Evolutionary conservation across 345 rosid species (phyloP).

Genomic region (Eucalyptus pauciflora): DNA sequence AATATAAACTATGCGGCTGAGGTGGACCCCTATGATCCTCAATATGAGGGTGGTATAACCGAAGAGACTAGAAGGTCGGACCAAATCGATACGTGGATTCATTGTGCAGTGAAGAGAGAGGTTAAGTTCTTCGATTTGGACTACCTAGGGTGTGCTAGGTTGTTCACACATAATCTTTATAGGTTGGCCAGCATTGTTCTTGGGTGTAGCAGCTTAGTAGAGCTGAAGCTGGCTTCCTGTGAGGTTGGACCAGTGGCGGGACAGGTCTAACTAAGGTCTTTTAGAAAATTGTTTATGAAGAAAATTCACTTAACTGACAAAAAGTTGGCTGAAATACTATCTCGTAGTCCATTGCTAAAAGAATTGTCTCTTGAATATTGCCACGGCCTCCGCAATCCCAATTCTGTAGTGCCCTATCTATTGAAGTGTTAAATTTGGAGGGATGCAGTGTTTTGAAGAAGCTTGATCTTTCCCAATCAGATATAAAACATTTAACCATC

Average conservation of each 20-base stretch:
- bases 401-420: background rate
- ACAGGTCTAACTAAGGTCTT: background rate
- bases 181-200: background rate
- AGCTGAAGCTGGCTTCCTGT: background rate
- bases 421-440: background rate
- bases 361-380: background rate
- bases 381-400: background rate
- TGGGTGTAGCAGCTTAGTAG: background rate
- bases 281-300: background rate
- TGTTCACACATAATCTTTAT: fast-evolving
- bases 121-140: background rate
- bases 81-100: background rate
- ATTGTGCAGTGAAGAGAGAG: background rate
- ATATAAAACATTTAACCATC: background rate
- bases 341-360: no score
- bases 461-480: background rate
- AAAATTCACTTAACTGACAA: fast-evolving
- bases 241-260: background rate
- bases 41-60: fast-evolving
- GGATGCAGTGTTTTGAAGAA: background rate
- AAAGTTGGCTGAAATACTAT: no score
- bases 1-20: background rate
- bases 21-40: background rate
- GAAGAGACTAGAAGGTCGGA: background rate
- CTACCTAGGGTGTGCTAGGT: background rate